Conservation (phyloP, 192 early-diverging fungal genomes). For the Coemansia sp. region DNA sequence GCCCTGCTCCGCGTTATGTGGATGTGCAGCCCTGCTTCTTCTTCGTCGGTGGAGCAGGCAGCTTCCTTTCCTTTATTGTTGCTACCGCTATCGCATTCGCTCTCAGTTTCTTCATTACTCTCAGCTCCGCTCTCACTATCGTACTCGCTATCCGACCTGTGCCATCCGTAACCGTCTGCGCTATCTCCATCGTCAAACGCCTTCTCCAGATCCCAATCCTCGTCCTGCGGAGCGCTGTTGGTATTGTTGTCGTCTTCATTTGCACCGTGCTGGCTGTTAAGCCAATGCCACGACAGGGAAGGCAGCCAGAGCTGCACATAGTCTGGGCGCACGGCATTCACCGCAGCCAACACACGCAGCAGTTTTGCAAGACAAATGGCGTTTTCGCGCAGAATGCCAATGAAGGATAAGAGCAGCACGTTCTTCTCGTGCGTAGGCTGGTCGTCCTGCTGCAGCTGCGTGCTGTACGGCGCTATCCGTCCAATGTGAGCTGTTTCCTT, state of each 20-base stretch:
- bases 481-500: slow-evolving; percentile 22
- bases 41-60: not conserved
- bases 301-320: slow-evolving; percentile 43
- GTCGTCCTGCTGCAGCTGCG: slow-evolving; percentile 2
- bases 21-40: not conserved
- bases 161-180: not conserved
- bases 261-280: slow-evolving; percentile 18
- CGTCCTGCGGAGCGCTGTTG: slow-evolving; percentile 14
- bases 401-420: slow-evolving; percentile 40
- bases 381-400: slow-evolving; percentile 43
- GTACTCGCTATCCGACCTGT: not conserved
- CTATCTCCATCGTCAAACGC: slow-evolving; percentile 17
- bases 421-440: slow-evolving; percentile 20
- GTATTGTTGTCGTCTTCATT: slow-evolving; percentile 30
- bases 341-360: slow-evolving; percentile 22
- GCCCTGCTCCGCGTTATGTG: too few species aligned
- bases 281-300: slow-evolving; percentile 34
- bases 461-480: slow-evolving; percentile 29
- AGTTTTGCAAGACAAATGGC: slow-evolving; percentile 22
- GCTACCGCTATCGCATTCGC: too few species aligned
- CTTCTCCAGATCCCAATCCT: slow-evolving; percentile 33
- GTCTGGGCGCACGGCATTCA: slow-evolving; percentile 17
- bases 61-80: not conserved
- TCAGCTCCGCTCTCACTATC: not conserved
- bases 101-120: not conserved